A percentile compares a stretch with the other conserved stretches of the same genome.
Evolutionary conservation across 2,329 filamentous ascomycete genomes (phyloP).

Genomic region (Diaporthe humulicola): DNA sequence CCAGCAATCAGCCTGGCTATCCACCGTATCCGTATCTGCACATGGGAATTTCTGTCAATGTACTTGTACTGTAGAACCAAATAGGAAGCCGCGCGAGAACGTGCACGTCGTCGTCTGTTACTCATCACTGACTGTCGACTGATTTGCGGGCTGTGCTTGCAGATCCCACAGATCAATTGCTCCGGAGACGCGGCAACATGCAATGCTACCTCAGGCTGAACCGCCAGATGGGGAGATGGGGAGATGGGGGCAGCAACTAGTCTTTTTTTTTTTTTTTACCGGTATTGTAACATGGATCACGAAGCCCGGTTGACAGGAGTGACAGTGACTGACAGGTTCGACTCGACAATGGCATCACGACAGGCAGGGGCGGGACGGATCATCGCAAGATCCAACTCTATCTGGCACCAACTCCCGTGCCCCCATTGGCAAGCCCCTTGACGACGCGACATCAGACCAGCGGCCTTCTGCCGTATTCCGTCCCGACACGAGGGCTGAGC

Average conservation of each 20-base stretch:
- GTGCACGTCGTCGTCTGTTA: conserved; percentile 7
- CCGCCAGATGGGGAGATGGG: background rate
- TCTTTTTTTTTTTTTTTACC: too few species aligned
- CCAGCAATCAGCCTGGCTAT: background rate
- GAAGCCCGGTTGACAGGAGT: conserved; percentile 7
- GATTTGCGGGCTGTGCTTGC: conserved; percentile 8
- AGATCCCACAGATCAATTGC: background rate
- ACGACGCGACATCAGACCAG: background rate
- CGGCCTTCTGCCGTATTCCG: background rate
- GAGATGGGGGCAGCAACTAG: background rate
- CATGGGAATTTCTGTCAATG: background rate
- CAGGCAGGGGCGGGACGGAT: conserved; percentile 25
- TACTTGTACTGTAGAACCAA: background rate
- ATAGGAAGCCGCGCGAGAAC: conserved; percentile 8
- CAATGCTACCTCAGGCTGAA: conserved; percentile 22
- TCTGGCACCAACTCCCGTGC: conserved; percentile 31
- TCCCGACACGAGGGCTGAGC: background rate
- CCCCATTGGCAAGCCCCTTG: background rate
- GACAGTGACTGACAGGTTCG: background rate
- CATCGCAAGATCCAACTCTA: conserved; percentile 31
- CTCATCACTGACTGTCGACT: conserved; percentile 19
- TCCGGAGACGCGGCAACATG: conserved; percentile 17
- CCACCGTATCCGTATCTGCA: conserved; percentile 5
- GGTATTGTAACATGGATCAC: background rate
- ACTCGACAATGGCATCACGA: conserved; percentile 19